A percentile compares a stretch with the other conserved stretches of the same genome.
Conservation (phyloP, 305 asterid genomes). For the Stenogyne calaminthoides region DNA sequence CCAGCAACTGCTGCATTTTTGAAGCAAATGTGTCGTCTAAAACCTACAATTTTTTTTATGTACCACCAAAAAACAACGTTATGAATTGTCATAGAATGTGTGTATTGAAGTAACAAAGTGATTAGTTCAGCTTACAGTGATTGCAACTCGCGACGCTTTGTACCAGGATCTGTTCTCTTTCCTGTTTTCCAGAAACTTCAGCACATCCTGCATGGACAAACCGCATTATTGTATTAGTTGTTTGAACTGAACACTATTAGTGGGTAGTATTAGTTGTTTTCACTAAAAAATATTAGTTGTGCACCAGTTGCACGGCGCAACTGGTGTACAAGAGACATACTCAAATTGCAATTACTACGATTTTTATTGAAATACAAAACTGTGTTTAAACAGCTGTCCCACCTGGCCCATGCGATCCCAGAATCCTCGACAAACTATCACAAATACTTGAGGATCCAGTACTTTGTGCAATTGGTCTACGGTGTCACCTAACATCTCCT, state of each 20-base stretch:
- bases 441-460: slow-evolving; percentile 77
- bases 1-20: slow-evolving; percentile 78
- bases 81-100: background rate
- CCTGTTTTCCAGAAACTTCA: slow-evolving; percentile 69
- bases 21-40: slow-evolving; percentile 83
- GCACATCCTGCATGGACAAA: slow-evolving; percentile 60
- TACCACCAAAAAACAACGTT: background rate
- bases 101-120: background rate
- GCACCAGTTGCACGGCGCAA: too few species aligned
- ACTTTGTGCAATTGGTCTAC: slow-evolving; percentile 63
- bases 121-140: slow-evolving; percentile 56
- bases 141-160: slow-evolving; percentile 78
- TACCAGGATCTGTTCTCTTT: slow-evolving; percentile 81
- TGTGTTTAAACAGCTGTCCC: background rate
- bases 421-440: slow-evolving; percentile 71
- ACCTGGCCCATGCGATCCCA: slow-evolving; percentile 99
- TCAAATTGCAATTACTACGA: background rate
- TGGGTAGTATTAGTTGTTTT: too few species aligned
- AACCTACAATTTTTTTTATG: slow-evolving; percentile 49
- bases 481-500: slow-evolving; percentile 62
- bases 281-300: too few species aligned
- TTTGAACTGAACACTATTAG: background rate
- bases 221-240: too few species aligned
- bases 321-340: too few species aligned
- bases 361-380: background rate